Evolutionary conservation across 495 filamentous ascomycete genomes (phyloP).

Genomic region (Aspergillus homomorphus): DNA sequence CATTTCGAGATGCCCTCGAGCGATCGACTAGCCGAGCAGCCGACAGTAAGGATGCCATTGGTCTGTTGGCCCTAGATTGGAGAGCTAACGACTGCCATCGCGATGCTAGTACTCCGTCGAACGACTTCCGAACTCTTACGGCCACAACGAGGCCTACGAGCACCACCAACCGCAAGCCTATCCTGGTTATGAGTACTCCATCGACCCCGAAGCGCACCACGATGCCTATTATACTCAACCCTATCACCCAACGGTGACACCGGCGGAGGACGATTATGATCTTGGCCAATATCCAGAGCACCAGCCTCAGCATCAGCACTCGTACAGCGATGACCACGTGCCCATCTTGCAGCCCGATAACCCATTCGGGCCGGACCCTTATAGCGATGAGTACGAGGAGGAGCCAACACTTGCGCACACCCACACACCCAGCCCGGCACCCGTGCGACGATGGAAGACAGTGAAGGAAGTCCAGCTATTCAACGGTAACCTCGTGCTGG

Average conservation of each 20-base stretch:
- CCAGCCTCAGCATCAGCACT: constrained; percentile 43
- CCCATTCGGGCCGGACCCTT: constrained; percentile 57
- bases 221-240: constrained; percentile 82
- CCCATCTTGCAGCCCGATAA: constrained; percentile 60
- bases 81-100: constrained; percentile 14
- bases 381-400: constrained; percentile 42
- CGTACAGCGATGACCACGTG: constrained; percentile 56
- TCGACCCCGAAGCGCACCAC: constrained; percentile 80
- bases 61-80: neutral
- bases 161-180: constrained; percentile 46
- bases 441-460: constrained; percentile 92
- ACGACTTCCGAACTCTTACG: constrained; percentile 67
- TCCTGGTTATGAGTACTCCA: constrained; percentile 59
- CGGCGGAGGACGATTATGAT: constrained; percentile 55
- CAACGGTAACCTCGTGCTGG: constrained; percentile 93
- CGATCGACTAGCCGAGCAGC: constrained; percentile 68
- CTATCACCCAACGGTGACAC: constrained; percentile 60
- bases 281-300: constrained; percentile 49
- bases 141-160: constrained; percentile 65
- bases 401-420: constrained; percentile 40
- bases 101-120: constrained; percentile 69
- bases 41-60: constrained; percentile 53
- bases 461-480: constrained; percentile 97
- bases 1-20: constrained; percentile 69
- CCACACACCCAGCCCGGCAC: constrained; percentile 60